Base-by-base conservation (phyloP, 2,329 filamentous ascomycete species). In the Aspergillus thermomutatus region DNA sequence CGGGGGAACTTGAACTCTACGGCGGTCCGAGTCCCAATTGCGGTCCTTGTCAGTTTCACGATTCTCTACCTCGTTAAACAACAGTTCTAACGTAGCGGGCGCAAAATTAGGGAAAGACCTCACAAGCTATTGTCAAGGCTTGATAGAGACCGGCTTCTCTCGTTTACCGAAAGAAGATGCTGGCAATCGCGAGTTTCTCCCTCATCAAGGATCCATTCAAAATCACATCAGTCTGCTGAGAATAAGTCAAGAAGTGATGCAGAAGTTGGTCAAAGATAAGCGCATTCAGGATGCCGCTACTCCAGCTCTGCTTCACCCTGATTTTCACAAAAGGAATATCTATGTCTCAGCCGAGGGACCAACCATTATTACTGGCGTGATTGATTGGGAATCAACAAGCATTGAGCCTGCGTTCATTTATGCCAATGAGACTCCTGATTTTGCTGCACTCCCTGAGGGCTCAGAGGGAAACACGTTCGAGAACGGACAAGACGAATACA, bases 301-400 rank as follows among this genome's bases (percentile, higher is more conserved):
- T 2, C 66, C 66, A 19, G 40, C 55, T 45, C 47, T 72, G 4
- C 49, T 69, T 26, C 69, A 74, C 51, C 53, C 69, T 4, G 71
- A 74, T 50, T 65, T 71, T 10, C 57, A 74, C 53, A 70, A 64
- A 50, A 54, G 71, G 27, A 74, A 74, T 47, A 71, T 74, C 3
- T 72, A 62, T 40, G 64, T 75, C 26, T 71, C 69, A 2, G 46
- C 58, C 4, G 57, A 68, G 9, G 69, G 73, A 8, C 68, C 65
- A 43, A 68, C 68, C 1, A 7, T 59, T 3, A 63, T 73, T 23
- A 71, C 70, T 3, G 62, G 64, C 10, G 28, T 75, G 0, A 69
- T 74, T 50, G 71, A 74, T 49, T 74, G 68, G 72, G 68, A 74
- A 54, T 63, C 64, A 48, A 54, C 71, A 23, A 66, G 62, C 37